Base-by-base conservation (phyloP, 257 asterid species). In the Plantago major region DNA sequence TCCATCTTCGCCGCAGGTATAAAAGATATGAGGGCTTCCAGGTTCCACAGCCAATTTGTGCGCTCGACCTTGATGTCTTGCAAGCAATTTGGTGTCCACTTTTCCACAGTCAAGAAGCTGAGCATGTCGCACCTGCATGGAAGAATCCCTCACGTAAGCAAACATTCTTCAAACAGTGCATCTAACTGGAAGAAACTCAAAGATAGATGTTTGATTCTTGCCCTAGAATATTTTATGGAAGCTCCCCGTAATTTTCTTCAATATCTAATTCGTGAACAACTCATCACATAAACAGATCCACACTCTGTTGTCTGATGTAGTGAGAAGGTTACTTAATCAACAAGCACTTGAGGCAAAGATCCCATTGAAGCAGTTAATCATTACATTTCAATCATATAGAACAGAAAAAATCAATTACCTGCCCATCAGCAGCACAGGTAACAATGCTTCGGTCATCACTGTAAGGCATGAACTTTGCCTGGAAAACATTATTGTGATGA, bases 351-450 rank as follows among this genome's bases (percentile, higher is more conserved):
- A n/a, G 14, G 33, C 51, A 50, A 11, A 70, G 18, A 38, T 53
- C 48, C 49, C 40, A 55, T 17, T 46, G 30, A 17, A 30, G 49
- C n/a, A 42, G 38, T 19, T 44, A 46, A 50, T 17, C 16, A 18
- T 18, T 11, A 10, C 10, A 53, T 57, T 53, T 30, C 44, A 37
- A 26, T 47, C 28, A 42, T 60, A 19, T 54, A 12, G 60, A 26
- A 42, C 28, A 33, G 13, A 38, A 52, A 19, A 71, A 59, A 57
- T 11, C 46, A 14, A 55, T 59, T 67, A 90, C 98, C 98, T 88
- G 92, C 48, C 98, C 98, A 72, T 91, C 98, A 70, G 98, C 98
- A 67, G 93, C 95, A 43, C 93, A 88, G 7, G 95, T 91, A 57
- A 86, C 97, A 68, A 91, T 79, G 76, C 84, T 86, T 53, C 81